Evolutionary conservation across 2,329 filamentous ascomycete species (phyloP), one percentile per base, ranked within the genome.

Genomic region (Hymenoscyphus repandus): DNA sequence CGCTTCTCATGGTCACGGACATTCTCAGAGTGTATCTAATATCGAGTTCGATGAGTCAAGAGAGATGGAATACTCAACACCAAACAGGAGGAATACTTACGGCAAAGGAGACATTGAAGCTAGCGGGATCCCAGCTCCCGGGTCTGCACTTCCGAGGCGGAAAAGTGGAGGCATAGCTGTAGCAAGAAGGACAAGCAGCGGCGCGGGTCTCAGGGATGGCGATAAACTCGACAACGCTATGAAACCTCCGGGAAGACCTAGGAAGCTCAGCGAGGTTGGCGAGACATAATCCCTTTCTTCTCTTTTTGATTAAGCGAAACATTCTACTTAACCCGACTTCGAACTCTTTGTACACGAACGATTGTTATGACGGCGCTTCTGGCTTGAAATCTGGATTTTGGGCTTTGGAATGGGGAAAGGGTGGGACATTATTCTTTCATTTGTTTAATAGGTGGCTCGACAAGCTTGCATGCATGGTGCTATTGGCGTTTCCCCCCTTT

Each of bases 181-280:
- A 18, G 51, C 56, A 12, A 53, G 64, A 27, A 56, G 64, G 42
- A 62, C 60, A 17, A 62, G 58, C 27, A 65, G 53, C 39, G 60
- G 66, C 10, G 48, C 63, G 13, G 56, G 51, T 13, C 41, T 56
- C 17, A 60, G 55, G 22, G 59, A 62, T 18, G 54, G 40, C 11
- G 57, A 59, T 27, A 27, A 27, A 27, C 22, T 27, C 15, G 61
- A 62, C 6, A 50, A 55, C n/a, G 52, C 39, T 6, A 62, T 62
- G 57, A 62, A 62, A 41, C 59, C 62, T 33, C 57, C 60, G 6
- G 57, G 52, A 37, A 49, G 62, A 44, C 59, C 73, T 48, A 68
- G 76, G 56, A 75, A 75, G 59, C 68, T 76, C 61, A 76, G 70
- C 64, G 75, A 77, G 51, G 68, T 79, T 41, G 78, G 78, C 38